phyloP scores from a whole-genome alignment of 306 rosid species.

The Gillenia trifoliata region DNA sequence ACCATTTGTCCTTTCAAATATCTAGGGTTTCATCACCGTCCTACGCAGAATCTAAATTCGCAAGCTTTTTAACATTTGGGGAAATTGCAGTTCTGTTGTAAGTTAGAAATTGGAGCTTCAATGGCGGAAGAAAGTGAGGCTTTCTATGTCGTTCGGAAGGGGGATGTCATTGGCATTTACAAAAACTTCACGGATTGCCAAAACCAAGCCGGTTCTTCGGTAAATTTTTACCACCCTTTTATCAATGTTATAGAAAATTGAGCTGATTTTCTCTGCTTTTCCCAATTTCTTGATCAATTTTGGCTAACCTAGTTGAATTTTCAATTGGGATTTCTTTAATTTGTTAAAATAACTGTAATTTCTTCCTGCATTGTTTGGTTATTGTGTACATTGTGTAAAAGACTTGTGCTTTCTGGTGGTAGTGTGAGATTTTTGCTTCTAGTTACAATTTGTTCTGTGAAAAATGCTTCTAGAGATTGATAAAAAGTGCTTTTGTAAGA shows the following conservation, averaged over 20 bases:
- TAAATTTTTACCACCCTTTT: constrained; percentile 14
- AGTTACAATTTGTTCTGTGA: neutral
- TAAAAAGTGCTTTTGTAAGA: neutral
- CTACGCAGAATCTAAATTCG: neutral
- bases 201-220: constrained; percentile 47
- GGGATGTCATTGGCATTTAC: constrained; percentile 71
- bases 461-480: neutral
- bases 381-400: neutral
- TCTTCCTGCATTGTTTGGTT: constrained; percentile 3
- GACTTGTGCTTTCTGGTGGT: neutral
- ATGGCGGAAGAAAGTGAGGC: constrained; percentile 78
- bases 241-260: neutral
- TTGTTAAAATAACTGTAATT: neutral
- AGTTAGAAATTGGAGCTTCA: constrained; percentile 5
- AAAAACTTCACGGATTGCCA: constrained; percentile 53
- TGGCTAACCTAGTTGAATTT: neutral
- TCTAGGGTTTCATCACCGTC: neutral
- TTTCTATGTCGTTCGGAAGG: constrained; percentile 68
- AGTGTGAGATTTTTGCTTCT: neutral
- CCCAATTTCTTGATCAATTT: neutral
- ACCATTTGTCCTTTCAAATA: neutral
- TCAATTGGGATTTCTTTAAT: neutral
- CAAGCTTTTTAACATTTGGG: neutral
- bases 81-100: constrained; percentile 18
- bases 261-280: neutral